A percentile compares a stretch with the other conserved stretches of the same genome.
Conservation (phyloP, 169 alveolate genomes). For the Cryptosporidium meleagridis region DNA sequence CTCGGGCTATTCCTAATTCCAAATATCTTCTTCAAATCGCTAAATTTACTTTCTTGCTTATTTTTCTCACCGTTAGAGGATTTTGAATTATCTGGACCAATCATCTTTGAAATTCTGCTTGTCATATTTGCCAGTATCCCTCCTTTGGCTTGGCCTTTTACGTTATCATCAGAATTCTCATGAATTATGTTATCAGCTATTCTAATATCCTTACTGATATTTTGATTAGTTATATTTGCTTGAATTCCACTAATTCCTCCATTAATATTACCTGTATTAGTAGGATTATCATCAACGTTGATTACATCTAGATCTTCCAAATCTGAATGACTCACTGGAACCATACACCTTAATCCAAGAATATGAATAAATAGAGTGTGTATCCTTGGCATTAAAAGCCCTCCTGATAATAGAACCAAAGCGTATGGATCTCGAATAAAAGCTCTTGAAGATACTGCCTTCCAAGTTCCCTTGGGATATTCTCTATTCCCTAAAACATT, state of each 20-base stretch:
- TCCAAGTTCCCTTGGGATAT: constrained; percentile 61
- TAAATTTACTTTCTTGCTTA: not conserved
- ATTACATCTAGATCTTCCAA: constrained; percentile 58
- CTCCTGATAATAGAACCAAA: constrained; percentile 37
- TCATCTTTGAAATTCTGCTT: not conserved
- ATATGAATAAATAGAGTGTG: constrained; percentile 29
- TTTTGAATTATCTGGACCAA: not conserved
- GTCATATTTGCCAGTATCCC: constrained; percentile 9
- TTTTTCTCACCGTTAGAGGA: not conserved
- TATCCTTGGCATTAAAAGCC: constrained; percentile 29
- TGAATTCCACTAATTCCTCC: not conserved
- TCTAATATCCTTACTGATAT: not conserved
- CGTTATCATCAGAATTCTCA: not conserved
- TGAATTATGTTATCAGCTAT: not conserved
- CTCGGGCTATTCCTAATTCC: not conserved
- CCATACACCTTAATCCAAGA: constrained; percentile 35
- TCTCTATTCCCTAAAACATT: constrained; percentile 50
- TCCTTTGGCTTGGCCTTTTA: not conserved
- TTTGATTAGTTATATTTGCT: not conserved
- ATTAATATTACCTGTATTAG: no score
- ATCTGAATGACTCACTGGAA: constrained; percentile 33
- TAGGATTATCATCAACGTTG: constrained; percentile 5
- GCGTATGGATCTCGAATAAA: constrained; percentile 46
- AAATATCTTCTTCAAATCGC: not conserved
- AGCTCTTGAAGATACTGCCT: constrained; percentile 62